Percentiles rank a stretch among this genome's conserved stretches.
These are phyloP conservation scores for Mycogone perniciosa DNA, from an alignment of 2,329 filamentous ascomycete genomes.

Conservation along the genomic window DNA sequence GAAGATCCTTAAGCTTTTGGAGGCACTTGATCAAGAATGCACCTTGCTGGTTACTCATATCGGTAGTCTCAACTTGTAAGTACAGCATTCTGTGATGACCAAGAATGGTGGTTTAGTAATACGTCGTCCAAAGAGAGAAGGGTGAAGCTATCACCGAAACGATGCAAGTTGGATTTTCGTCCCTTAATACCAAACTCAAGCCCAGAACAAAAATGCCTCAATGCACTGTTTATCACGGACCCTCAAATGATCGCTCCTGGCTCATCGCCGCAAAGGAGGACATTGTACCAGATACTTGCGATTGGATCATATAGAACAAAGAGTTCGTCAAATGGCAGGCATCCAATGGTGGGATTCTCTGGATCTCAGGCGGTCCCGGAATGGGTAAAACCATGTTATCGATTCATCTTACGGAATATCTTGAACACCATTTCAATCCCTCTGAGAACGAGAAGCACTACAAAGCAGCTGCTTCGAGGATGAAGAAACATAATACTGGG, in stretches of 20 bases:
- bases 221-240: conserved; percentile 1
- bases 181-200: background rate
- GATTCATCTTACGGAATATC: background rate
- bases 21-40: background rate
- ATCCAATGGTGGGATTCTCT: background rate
- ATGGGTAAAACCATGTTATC: conserved; percentile 5
- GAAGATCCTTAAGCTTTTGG: background rate
- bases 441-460: background rate
- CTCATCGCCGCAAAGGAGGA: background rate
- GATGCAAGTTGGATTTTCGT: background rate
- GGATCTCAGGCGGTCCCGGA: conserved; percentile 6
- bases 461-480: background rate
- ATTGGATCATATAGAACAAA: background rate
- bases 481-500: background rate
- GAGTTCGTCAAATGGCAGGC: conserved; percentile 1
- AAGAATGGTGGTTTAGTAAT: background rate
- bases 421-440: background rate
- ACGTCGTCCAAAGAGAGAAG: background rate
- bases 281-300: background rate
- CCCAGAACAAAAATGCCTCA: background rate
- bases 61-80: background rate
- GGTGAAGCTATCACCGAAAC: background rate
- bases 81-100: background rate
- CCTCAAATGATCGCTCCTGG: background rate
- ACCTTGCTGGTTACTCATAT: background rate